Conservation (phyloP, 225 moss, liverwort and hornwort genomes). For the Sphagnum tenellum region DNA sequence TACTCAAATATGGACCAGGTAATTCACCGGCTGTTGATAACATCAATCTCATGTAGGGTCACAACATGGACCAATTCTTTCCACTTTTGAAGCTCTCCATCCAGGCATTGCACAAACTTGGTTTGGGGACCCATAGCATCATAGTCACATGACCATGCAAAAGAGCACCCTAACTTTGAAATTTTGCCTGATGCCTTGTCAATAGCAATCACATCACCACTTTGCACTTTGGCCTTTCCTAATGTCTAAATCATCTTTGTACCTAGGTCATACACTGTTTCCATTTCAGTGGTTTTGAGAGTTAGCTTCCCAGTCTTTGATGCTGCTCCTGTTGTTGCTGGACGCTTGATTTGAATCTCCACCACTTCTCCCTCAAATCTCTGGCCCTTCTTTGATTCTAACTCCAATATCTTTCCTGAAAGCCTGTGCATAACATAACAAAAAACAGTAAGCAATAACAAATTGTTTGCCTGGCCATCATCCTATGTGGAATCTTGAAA, state of each 20-base stretch:
- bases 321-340: constrained; percentile 25
- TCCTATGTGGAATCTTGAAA: too few species aligned
- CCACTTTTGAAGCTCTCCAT: constrained; percentile 74
- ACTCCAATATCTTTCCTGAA: constrained; percentile 77
- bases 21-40: constrained; percentile 80
- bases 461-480: too few species aligned
- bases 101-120: constrained; percentile 74
- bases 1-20: too few species aligned
- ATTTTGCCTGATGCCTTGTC: constrained; percentile 82
- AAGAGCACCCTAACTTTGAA: constrained; percentile 62
- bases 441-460: too few species aligned
- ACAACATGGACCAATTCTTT: constrained; percentile 82
- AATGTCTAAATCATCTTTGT: constrained; percentile 70
- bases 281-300: constrained; percentile 84
- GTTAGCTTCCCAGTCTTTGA: constrained; percentile 63
- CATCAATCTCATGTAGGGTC: constrained; percentile 72
- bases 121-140: constrained; percentile 81
- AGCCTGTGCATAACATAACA: too few species aligned
- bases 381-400: constrained; percentile 75
- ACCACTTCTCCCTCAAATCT: constrained; percentile 87
- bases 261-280: constrained; percentile 68
- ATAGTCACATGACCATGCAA: constrained; percentile 64
- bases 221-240: constrained; percentile 55
- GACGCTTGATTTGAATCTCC: constrained; percentile 56
- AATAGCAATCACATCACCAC: constrained; percentile 68